Conservation (phyloP, 768 basidiomycete species). For the Candolleomyces efflorescens region DNA sequence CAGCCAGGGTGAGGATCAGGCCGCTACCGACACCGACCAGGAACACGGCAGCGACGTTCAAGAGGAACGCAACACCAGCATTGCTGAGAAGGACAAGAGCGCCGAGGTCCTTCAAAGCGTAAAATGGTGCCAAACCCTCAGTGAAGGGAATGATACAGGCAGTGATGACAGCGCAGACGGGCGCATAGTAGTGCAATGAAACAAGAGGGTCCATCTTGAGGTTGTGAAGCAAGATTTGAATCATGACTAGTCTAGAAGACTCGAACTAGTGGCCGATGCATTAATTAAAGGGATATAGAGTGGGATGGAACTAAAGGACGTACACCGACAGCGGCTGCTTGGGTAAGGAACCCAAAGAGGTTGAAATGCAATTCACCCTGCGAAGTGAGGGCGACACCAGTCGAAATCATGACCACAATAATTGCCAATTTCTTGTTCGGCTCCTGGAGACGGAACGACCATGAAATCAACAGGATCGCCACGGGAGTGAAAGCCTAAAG, state of each 20-base stretch:
- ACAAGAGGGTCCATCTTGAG: conserved; percentile 97
- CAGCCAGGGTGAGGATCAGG: conserved; percentile 86
- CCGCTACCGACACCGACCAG: conserved; percentile 86
- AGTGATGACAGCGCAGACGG: conserved; percentile 91
- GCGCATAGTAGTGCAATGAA: conserved; percentile 94
- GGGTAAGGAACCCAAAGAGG: conserved; percentile 80
- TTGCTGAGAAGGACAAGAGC: conserved; percentile 75
- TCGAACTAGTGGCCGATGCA: conserved; percentile 61
- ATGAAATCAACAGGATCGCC: conserved; percentile 90
- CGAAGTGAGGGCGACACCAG: conserved; percentile 85
- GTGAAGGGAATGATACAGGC: conserved; percentile 84
- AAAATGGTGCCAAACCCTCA: conserved; percentile 86
- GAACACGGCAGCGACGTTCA: conserved; percentile 94
- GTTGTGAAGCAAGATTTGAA: conserved; percentile 90
- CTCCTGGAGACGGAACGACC: conserved; percentile 84
- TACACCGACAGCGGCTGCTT: conserved; percentile 82
- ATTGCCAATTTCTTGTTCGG: conserved; percentile 75
- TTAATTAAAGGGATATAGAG: neutral
- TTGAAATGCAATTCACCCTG: conserved; percentile 87
- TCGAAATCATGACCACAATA: conserved; percentile 89
- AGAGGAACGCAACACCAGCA: conserved; percentile 79
- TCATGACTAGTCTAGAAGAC: conserved; percentile 92
- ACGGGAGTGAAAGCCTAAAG: conserved; percentile 83
- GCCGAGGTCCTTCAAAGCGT: conserved; percentile 60
- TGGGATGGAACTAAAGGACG: conserved; percentile 27